phyloP scores from a whole-genome alignment of 192 early-diverging fungal species.

The Coemansia guatemalensis region DNA sequence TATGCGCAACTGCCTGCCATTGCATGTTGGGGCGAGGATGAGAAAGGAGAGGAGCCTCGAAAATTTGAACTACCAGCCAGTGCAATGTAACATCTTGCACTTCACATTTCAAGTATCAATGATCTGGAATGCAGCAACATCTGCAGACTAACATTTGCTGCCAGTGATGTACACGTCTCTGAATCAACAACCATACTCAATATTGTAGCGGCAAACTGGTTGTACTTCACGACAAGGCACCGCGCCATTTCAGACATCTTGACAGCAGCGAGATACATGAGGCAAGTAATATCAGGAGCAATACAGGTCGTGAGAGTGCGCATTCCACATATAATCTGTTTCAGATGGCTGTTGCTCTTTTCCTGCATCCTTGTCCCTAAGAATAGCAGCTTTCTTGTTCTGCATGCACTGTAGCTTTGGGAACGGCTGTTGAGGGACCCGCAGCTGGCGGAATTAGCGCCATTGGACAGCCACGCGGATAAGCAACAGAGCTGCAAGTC shows the following conservation, averaged over 20 bases:
- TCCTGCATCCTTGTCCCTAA: neutral
- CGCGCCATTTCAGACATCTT: slow-evolving; percentile 71
- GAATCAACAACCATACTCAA: neutral
- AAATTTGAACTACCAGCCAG: neutral
- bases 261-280: slow-evolving; percentile 64
- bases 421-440: slow-evolving; percentile 32
- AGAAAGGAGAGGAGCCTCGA: neutral
- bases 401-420: slow-evolving; percentile 37
- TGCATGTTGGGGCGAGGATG: neutral
- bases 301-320: neutral
- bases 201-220: slow-evolving; percentile 60
- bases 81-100: neutral
- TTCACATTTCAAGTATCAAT: neutral
- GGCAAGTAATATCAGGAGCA: slow-evolving; percentile 17
- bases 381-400: neutral
- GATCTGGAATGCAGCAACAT: neutral
- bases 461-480: neutral
- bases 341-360: neutral
- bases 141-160: neutral
- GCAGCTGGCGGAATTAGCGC: slow-evolving; percentile 16
- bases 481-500: slow-evolving; percentile 2
- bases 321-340: neutral
- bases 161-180: neutral
- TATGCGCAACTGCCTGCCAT: slow-evolving; percentile 12
- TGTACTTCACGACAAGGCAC: slow-evolving; percentile 84